Percentiles rank a stretch among this genome's conserved stretches.
Conservation (phyloP, 805 yeast genomes). For the Candida ficus region DNA sequence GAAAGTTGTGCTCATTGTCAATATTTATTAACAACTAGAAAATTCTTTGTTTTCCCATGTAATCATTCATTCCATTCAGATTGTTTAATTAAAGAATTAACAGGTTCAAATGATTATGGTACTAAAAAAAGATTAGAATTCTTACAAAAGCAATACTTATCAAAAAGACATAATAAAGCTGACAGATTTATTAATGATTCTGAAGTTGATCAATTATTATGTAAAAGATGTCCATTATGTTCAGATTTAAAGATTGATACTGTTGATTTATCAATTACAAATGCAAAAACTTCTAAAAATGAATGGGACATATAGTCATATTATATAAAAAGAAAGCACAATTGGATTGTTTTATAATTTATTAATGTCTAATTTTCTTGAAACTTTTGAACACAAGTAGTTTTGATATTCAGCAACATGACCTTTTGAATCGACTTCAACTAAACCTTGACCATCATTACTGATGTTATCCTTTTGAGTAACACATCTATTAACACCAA, state of each 20-base stretch:
- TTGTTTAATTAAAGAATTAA: conserved; percentile 63
- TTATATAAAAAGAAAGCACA: no score
- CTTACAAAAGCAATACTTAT: conserved; percentile 33
- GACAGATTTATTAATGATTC: conserved; percentile 25
- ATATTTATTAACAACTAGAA: conserved; percentile 63
- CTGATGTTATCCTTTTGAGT: background rate
- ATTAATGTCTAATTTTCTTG: background rate
- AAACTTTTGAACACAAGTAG: background rate
- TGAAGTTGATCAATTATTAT: conserved; percentile 56
- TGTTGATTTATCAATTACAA: conserved; percentile 58
- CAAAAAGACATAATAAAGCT: conserved; percentile 23
- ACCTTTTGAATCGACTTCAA: background rate
- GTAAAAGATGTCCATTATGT: conserved; percentile 69
- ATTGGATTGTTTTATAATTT: no score
- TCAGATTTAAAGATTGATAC: conserved; percentile 66
- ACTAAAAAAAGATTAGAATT: conserved; percentile 58
- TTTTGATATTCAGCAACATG: background rate
- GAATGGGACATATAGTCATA: conserved; percentile 38
- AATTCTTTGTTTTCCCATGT: conserved; percentile 82
- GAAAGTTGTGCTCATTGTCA: conserved; percentile 74
- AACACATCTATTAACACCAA: conserved; percentile 13
- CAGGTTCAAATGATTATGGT: conserved; percentile 60
- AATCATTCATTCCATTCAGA: conserved; percentile 86
- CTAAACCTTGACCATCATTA: background rate
- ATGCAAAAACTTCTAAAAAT: conserved; percentile 31